These are phyloP conservation scores for Fusarium verrucosum DNA, from an alignment of 2,329 filamentous ascomycete species.

Conservation along the genomic window DNA sequence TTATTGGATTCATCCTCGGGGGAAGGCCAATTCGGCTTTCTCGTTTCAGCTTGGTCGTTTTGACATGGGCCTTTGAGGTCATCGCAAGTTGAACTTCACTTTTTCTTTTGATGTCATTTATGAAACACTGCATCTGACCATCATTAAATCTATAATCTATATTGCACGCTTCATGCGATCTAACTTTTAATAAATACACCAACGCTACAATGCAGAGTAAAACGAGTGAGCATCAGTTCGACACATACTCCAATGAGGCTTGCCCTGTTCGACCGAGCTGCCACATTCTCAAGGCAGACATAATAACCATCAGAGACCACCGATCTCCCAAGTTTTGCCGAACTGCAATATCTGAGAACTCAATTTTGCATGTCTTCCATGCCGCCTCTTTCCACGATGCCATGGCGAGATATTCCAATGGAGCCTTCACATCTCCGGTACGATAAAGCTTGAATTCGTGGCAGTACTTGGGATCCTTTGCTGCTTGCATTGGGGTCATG, in stretches of 20 bases:
- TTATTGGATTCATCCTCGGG: too few species aligned
- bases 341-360: constrained; percentile 22
- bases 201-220: constrained; percentile 8
- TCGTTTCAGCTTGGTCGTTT: too few species aligned
- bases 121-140: too few species aligned
- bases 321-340: constrained; percentile 21
- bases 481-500: constrained; percentile 22
- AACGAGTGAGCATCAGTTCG: constrained; percentile 6
- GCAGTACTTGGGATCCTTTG: constrained; percentile 24
- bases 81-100: too few species aligned
- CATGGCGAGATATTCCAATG: constrained; percentile 25
- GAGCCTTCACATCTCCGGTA: constrained; percentile 25
- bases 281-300: constrained; percentile 35
- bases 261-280: constrained; percentile 33
- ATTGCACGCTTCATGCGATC: background rate
- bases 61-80: too few species aligned
- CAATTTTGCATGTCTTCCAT: constrained; percentile 35
- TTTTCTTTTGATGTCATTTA: too few species aligned
- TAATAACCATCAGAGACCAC: constrained; percentile 34
- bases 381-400: constrained; percentile 34
- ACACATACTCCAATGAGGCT: constrained; percentile 34
- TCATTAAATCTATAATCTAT: constrained; percentile 6
- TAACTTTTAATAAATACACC: background rate
- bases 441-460: constrained; percentile 36
- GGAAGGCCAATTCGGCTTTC: too few species aligned